Base-by-base conservation (phyloP, 768 basidiomycete species). In the Russula sp. region DNA sequence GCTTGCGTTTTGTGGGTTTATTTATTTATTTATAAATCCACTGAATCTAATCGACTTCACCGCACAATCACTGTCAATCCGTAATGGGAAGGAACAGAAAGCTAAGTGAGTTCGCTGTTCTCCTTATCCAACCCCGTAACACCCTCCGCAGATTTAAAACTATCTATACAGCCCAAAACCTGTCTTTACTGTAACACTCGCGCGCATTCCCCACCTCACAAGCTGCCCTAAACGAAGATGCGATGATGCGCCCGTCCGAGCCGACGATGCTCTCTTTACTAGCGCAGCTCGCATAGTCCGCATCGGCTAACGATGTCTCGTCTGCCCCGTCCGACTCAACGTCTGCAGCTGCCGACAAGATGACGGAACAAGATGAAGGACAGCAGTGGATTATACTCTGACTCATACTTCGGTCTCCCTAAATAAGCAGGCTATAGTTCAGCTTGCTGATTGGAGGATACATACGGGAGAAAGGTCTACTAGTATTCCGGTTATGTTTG, bases 211-310 rank as follows among this genome's bases (percentile, higher is more conserved):
- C 36, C 9, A 18, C 64, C 3, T 52, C 48, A 18, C 42, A 66
- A 9, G 30, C 26, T 26, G 55, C 67, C 32, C 69, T 74, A 56
- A 55, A 73, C 36, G 71, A 88, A 51, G 88, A 92, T 69, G 76
- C 83, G 2, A 75, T 79, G 6, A 91, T 92, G 89, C n/a, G n/a
- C n/a, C 85, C 87, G 1, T 84, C 87, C 0, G 88, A 89, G 68
- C 88, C 86, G 0, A 87, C 86, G n/a, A n/a, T n/a, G 0, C 73
- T 88, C 7, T 82, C 85, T 0, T 83, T 86, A 0, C 78, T 89
- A 4, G 84, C 86, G 0, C 74, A 73, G 54, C 70, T 84, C 22
- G 84, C 84, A 0, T 49, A 49, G 9, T 77, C 77, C 5, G 71
- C 75, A n/a, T 67, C 73, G 2, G 48, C 72, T 3, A 61, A 56